Conservation (phyloP, 2,329 filamentous ascomycete species). For the Parastagonospora nodorum region DNA sequence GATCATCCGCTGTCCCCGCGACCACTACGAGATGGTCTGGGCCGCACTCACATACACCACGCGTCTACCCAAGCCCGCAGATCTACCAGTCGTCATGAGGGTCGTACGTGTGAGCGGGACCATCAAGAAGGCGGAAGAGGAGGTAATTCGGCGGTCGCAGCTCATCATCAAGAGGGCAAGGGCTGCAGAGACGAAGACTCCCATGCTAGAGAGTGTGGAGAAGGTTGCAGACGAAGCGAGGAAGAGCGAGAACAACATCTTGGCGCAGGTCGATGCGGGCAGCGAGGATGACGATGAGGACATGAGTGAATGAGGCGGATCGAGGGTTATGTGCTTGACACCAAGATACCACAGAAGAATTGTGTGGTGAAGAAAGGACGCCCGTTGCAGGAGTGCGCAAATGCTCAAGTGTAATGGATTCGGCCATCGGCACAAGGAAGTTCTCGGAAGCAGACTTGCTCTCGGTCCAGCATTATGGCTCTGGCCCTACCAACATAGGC, state of each 20-base stretch:
- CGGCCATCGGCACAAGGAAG: too few relatives aligned
- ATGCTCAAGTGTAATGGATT: too few relatives aligned
- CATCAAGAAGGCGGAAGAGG: conserved; percentile 88
- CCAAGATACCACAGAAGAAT: neutral
- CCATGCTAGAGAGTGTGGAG: conserved; percentile 26
- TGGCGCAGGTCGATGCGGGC: conserved; percentile 19
- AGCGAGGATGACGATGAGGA: conserved; percentile 23
- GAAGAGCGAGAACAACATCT: conserved; percentile 19
- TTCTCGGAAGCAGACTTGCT: too few relatives aligned
- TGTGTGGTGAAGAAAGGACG: neutral
- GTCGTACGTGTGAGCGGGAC: conserved; percentile 91
- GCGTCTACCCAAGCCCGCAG: conserved; percentile 64
- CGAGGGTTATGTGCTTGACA: neutral
- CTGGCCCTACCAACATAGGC: too few relatives aligned
- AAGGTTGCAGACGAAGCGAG: conserved; percentile 28
- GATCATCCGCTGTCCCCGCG: conserved; percentile 82
- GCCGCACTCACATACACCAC: conserved; percentile 83
- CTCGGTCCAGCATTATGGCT: too few relatives aligned
- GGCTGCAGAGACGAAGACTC: conserved; percentile 36
- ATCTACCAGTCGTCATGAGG: conserved; percentile 74
- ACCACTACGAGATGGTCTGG: conserved; percentile 88
- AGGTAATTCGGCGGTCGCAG: conserved; percentile 79
- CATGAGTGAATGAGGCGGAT: conserved; percentile 23
- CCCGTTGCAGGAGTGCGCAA: too few relatives aligned
- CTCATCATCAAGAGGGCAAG: conserved; percentile 71